A percentile compares a stretch with the other conserved stretches of the same genome.
Evolutionary conservation across 768 basidiomycete species (phyloP).

Genomic region (Trametes sanguinea): DNA sequence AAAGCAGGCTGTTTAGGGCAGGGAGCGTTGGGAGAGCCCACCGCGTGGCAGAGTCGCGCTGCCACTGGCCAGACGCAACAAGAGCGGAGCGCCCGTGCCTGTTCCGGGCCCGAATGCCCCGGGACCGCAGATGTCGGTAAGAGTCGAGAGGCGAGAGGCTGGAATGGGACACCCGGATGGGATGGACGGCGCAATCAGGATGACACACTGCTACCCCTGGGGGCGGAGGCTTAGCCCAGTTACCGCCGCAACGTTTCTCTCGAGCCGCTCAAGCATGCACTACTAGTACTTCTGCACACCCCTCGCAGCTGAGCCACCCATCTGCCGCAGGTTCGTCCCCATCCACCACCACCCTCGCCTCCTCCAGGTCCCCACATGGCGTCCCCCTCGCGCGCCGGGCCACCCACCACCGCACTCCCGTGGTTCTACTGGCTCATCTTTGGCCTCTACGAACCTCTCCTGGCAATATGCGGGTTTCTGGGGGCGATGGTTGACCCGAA

Average conservation of each 20-base stretch:
- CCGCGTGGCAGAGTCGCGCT: background rate
- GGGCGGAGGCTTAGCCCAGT: conserved; percentile 3
- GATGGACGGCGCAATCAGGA: conserved; percentile 7
- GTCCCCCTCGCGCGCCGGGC: conserved; percentile 38
- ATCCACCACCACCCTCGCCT: conserved; percentile 13
- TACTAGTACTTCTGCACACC: background rate
- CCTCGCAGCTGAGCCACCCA: background rate
- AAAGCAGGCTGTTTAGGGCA: conserved; percentile 31
- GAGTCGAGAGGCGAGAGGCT: background rate
- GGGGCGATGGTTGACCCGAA: conserved; percentile 68
- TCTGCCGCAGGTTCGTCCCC: background rate
- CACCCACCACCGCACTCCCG: conserved; percentile 62
- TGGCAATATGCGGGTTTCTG: conserved; percentile 64
- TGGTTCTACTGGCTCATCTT: conserved; percentile 74
- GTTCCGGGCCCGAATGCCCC: conserved; percentile 11
- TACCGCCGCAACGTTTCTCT: conserved; percentile 15
- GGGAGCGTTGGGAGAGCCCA: conserved; percentile 5
- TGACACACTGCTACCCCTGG: conserved; percentile 15
- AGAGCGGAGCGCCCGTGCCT: background rate
- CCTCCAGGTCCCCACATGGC: no score
- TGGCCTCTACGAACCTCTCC: conserved; percentile 70
- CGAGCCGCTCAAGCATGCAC: background rate
- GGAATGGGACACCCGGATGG: background rate
- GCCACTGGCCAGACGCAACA: no score
- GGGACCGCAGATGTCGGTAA: background rate